Base-by-base conservation (phyloP, 257 asterid species). In the Linaria vulgaris region DNA sequence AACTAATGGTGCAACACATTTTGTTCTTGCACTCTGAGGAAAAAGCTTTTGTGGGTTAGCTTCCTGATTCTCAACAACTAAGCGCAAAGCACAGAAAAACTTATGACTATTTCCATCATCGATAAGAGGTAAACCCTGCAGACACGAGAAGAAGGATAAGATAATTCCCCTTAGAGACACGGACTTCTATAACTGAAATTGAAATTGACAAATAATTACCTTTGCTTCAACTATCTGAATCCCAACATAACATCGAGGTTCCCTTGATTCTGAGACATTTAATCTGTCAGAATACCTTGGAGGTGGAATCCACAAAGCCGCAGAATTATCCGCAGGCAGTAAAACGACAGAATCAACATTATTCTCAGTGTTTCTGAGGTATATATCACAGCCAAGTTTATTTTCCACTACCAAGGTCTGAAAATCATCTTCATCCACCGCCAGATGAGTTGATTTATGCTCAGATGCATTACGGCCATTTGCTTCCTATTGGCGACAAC, bases 11-110 rank as follows among this genome's bases (percentile, higher is more conserved):
- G 81, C 86, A 72, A 94, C 97, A 72, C 97, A 87, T 79, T 85
- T 94, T 66, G 99, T 94, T 83, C 99, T 87, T 25, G 99, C 99
- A 82, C 97, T 94, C 80, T 94, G 99, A 59, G 97, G 99, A 69
- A 94, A 94, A 78, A 90, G 88, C 88, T 80, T 90, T 69, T 87
- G 99, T 48, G 85, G 86, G 80, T 80, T 87, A 67, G 84, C 76
- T 51, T 87, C 99, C 74, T 87, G 97, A 83, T 82, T 94, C 78
- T 84, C 97, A 57, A 90, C 89, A 66, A 94, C 86, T 78, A 94
- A 81, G 63, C 99, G 94, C 85, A 94, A 73, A 74, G 99, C 97
- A 55, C 99, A 90, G 82, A 94, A 94, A 73, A 80, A 80, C 56
- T 78, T 83, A 72, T 85, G 94, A 68, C 99, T 84, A 70, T 90